phyloP scores from a whole-genome alignment of 1,284 basidiomycete genomes.

The Puccinia horiana region DNA sequence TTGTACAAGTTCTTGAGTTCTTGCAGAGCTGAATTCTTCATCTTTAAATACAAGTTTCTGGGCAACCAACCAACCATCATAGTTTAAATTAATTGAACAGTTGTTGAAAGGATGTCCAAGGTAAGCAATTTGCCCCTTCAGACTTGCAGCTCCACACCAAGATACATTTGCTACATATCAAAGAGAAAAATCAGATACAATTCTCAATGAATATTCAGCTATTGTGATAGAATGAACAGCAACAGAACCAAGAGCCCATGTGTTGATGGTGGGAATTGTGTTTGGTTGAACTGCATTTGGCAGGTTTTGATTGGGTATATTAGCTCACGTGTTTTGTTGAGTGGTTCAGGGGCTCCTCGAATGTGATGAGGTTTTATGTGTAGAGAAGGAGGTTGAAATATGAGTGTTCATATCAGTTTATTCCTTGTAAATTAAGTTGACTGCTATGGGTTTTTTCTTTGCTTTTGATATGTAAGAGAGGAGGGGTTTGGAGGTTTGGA shows the following conservation, averaged over 20 bases:
- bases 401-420: not conserved
- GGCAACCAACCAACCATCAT: not conserved
- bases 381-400: not conserved
- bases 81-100: not conserved
- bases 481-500: not conserved
- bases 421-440: not conserved
- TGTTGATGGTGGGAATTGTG: not conserved
- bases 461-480: not conserved
- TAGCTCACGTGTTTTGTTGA: too few relatives aligned
- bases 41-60: not conserved
- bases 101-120: not conserved
- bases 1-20: not conserved
- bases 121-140: not conserved
- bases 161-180: not conserved
- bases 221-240: too few relatives aligned
- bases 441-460: not conserved
- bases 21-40: not conserved
- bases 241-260: not conserved
- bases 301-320: not conserved
- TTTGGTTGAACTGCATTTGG: not conserved
- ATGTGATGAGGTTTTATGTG: not conserved
- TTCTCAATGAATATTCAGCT: not conserved
- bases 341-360: not conserved
- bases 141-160: not conserved
- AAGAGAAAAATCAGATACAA: not conserved